Evolutionary conservation across 108 stramenopile genomes (phyloP).

Genomic region (Fistulifera pelliculosa): DNA sequence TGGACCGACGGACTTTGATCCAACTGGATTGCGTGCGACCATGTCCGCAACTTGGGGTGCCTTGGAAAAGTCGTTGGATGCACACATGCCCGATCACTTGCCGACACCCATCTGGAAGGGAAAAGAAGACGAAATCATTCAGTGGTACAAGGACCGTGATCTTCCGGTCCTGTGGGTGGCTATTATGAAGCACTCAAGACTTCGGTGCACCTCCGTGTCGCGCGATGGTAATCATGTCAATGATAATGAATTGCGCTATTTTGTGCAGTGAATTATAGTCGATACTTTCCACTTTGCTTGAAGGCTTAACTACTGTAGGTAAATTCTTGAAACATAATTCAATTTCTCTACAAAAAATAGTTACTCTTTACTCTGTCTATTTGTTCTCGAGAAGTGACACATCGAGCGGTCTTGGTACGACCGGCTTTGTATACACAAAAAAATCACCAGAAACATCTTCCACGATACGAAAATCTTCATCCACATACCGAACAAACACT

Average conservation of each 20-base stretch:
- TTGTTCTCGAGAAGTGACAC: neutral
- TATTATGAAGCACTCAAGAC: conserved; percentile 39
- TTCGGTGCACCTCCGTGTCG: conserved; percentile 48
- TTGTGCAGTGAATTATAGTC: no score
- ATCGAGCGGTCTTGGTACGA: conserved; percentile 58
- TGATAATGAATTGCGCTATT: no score
- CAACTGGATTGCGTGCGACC: conserved; percentile 68
- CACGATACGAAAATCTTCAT: conserved; percentile 75
- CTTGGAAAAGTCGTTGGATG: conserved; percentile 53
- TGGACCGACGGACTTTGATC: conserved; percentile 70
- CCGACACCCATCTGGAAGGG: conserved; percentile 55
- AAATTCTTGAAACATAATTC: no score
- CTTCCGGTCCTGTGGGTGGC: conserved; percentile 72
- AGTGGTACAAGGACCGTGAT: conserved; percentile 77
- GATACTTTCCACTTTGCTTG: no score
- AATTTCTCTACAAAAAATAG: no score
- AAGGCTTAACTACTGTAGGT: no score
- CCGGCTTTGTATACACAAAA: conserved; percentile 80
- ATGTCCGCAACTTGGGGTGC: conserved; percentile 71
- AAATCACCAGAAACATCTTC: conserved; percentile 72
- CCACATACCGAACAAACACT: conserved; percentile 59
- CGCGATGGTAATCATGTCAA: conserved; percentile 57
- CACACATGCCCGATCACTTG: conserved; percentile 79
- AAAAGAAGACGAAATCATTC: conserved; percentile 48
- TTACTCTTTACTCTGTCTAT: no score